Conservation (phyloP, 2,329 filamentous ascomycete genomes). For the Aspergillus luchuensis region DNA sequence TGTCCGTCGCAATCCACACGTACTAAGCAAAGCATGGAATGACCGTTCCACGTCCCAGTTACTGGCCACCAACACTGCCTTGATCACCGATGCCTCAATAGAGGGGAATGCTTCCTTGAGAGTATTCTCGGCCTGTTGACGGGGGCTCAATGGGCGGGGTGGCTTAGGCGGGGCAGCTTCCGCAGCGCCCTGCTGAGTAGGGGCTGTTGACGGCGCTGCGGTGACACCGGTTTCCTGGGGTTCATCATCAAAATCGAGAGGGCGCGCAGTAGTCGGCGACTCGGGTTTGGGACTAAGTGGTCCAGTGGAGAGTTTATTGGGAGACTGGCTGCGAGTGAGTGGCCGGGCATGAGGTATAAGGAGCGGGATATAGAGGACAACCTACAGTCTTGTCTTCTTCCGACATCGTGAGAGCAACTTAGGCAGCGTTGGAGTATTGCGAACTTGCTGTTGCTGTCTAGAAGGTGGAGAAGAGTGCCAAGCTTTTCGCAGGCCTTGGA, state of each 20-base stretch:
- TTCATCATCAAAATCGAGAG: conserved; percentile 61
- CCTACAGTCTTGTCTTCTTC: conserved; percentile 41
- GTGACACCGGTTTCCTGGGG: conserved; percentile 47
- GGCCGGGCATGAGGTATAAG: conserved; percentile 12
- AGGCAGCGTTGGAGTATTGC: not conserved
- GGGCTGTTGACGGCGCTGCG: conserved; percentile 27
- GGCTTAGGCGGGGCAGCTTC: conserved; percentile 71
- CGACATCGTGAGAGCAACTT: conserved; percentile 30
- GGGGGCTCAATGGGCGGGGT: conserved; percentile 76
- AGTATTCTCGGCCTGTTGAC: conserved; percentile 82
- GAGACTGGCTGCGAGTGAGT: conserved; percentile 32
- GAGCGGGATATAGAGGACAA: conserved; percentile 13
- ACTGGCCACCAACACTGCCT: conserved; percentile 84
- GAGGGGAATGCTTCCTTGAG: conserved; percentile 91
- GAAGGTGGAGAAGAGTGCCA: not conserved
- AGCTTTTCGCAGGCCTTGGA: not conserved
- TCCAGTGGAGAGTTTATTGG: conserved; percentile 37
- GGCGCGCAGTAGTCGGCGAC: conserved; percentile 58
- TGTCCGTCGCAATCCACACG: conserved; percentile 25
- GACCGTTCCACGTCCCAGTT: conserved; percentile 85
- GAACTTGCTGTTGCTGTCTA: conserved; percentile 20
- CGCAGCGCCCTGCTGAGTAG: conserved; percentile 31
- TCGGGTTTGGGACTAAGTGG: conserved; percentile 47
- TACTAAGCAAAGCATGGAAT: conserved; percentile 90
- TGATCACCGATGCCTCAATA: conserved; percentile 78